phyloP scores from a whole-genome alignment of 2,329 filamentous ascomycete genomes.

The Neophaeococcomyces mojaviensis region DNA sequence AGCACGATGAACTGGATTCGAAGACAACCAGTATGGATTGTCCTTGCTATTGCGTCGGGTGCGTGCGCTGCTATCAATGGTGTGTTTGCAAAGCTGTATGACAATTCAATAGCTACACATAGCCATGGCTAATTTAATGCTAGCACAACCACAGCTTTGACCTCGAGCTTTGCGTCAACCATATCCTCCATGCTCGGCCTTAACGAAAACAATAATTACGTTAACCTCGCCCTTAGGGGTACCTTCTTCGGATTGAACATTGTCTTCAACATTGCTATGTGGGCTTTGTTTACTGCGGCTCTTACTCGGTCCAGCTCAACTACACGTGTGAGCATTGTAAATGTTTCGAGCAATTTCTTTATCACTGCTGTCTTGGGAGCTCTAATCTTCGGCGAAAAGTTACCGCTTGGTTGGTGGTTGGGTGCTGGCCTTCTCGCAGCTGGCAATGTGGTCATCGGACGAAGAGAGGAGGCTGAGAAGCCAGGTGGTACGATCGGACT shows the following conservation, averaged over 20 bases:
- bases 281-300: conserved; percentile 57
- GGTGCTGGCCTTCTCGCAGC: conserved; percentile 53
- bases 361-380: conserved; percentile 53
- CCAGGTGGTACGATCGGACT: conserved; percentile 11
- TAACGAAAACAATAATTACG: conserved; percentile 34
- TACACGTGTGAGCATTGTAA: conserved; percentile 56
- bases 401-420: conserved; percentile 54
- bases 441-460: conserved; percentile 56
- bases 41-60: conserved; percentile 54
- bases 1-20: conserved; percentile 11
- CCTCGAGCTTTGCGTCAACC: conserved; percentile 42
- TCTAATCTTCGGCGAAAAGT: conserved; percentile 49
- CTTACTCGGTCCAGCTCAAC: conserved; percentile 54
- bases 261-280: conserved; percentile 57
- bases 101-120: conserved; percentile 4
- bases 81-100: conserved; percentile 59
- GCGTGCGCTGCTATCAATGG: conserved; percentile 58
- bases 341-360: conserved; percentile 58
- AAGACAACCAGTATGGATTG: conserved; percentile 36
- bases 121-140: background rate
- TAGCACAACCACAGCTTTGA: conserved; percentile 55
- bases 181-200: conserved; percentile 42
- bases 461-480: conserved; percentile 39
- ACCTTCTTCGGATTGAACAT: conserved; percentile 55
- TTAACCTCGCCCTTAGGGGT: conserved; percentile 41